Percentiles rank a stretch among this genome's conserved stretches.
phyloP scores from a whole-genome alignment of 108 stramenopile species.

The Nitzschia inconspicua region DNA sequence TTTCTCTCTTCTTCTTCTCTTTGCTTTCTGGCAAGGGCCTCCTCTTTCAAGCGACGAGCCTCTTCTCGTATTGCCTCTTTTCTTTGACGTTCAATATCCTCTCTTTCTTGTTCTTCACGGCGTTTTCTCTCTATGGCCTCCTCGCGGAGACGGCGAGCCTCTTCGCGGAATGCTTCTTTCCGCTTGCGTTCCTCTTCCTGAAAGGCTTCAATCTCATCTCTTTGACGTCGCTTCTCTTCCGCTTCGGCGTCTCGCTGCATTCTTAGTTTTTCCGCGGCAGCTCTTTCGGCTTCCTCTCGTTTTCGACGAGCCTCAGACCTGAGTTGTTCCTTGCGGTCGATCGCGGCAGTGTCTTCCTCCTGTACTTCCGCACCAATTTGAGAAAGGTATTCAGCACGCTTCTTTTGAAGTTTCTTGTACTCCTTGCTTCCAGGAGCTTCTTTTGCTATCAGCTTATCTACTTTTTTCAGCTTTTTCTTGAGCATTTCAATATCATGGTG shows the following conservation, averaged over 20 bases:
- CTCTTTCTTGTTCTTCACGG: background rate
- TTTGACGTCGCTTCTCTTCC: constrained; percentile 13
- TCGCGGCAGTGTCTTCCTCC: background rate
- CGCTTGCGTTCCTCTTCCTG: constrained; percentile 1
- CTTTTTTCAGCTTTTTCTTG: constrained; percentile 29
- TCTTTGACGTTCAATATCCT: constrained; percentile 1
- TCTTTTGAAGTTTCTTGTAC: constrained; percentile 26
- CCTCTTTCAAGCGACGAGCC: background rate
- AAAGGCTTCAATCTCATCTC: constrained; percentile 10
- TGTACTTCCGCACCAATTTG: constrained; percentile 4
- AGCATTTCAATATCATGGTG: background rate
- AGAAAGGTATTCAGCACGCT: constrained; percentile 10
- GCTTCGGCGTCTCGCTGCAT: background rate
- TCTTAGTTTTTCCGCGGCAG: background rate
- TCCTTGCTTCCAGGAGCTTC: constrained; percentile 9
- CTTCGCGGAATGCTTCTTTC: constrained; percentile 2
- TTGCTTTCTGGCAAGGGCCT: background rate
- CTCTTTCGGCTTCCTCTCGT: background rate
- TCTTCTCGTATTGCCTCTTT: background rate
- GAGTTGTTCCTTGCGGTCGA: constrained; percentile 3
- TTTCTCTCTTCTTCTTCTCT: background rate
- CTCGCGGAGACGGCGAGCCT: background rate
- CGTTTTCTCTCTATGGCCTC: background rate
- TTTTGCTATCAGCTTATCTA: constrained; percentile 10
- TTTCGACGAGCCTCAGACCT: background rate